These are phyloP conservation scores for Apiotrichum laibachii DNA, from an alignment of 1,284 basidiomycete genomes.

Conservation along the genomic window DNA sequence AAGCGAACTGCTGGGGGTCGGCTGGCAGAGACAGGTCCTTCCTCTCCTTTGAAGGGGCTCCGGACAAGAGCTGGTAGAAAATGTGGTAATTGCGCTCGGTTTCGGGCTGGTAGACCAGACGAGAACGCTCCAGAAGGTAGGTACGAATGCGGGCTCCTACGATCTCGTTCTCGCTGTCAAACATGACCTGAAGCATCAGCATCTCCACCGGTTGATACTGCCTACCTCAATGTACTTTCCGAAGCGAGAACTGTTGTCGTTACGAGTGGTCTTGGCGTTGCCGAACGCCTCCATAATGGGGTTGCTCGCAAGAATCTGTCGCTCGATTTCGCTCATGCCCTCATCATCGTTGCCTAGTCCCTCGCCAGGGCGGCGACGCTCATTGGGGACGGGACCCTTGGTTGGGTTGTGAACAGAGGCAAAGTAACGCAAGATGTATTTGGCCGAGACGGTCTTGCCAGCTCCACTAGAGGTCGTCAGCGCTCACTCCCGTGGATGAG, in stretches of 20 bases:
- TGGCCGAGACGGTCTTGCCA: conserved; percentile 98
- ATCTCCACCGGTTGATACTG: not conserved
- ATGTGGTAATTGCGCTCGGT: conserved; percentile 99
- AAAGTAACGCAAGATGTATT: conserved; percentile 99
- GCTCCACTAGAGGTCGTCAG: conserved; percentile 68
- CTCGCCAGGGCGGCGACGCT: conserved; percentile 25
- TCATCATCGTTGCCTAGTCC: conserved; percentile 42
- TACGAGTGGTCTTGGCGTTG: conserved; percentile 98
- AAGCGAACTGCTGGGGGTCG: conserved; percentile 80
- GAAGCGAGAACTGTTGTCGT: conserved; percentile 98
- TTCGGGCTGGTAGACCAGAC: conserved; percentile 94
- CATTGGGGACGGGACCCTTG: conserved; percentile 49
- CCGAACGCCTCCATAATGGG: conserved; percentile 99
- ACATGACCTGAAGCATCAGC: conserved; percentile 67
- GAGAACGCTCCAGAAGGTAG: conserved; percentile 93
- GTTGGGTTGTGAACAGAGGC: conserved; percentile 90
- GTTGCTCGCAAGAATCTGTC: conserved; percentile 96
- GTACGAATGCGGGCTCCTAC: conserved; percentile 97
- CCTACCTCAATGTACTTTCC: conserved; percentile 96
- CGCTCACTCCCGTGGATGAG: not conserved
- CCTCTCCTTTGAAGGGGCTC: conserved; percentile 89
- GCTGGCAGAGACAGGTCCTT: conserved; percentile 88
- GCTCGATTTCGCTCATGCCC: conserved; percentile 86
- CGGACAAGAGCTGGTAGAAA: conserved; percentile 98
- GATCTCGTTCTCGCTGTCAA: conserved; percentile 91